phyloP scores from a whole-genome alignment of 208 protist genomes.

The Herpetomonas tarakana region DNA sequence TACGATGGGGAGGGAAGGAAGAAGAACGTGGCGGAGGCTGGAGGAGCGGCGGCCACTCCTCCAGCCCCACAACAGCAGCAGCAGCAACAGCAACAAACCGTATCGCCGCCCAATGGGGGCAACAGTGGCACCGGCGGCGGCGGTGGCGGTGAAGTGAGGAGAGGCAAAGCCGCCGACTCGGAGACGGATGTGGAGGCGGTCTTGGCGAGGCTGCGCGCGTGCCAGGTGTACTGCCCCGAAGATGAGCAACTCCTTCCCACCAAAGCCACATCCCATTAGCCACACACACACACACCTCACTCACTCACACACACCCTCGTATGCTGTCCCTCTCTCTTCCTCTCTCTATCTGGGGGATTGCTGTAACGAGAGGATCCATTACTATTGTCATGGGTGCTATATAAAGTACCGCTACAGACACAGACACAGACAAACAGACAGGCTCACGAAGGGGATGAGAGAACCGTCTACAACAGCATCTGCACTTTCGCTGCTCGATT shows the following conservation, averaged over 20 bases:
- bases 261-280: not conserved
- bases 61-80: too few species aligned
- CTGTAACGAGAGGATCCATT: too few species aligned
- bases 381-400: too few species aligned
- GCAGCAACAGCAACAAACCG: too few species aligned
- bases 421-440: not conserved
- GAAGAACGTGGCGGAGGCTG: not conserved
- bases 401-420: not conserved
- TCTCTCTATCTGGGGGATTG: too few species aligned
- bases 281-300: too few species aligned
- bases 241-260: constrained; percentile 22
- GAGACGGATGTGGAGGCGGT: constrained; percentile 61
- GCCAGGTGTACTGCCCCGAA: constrained; percentile 84
- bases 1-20: constrained; percentile 10
- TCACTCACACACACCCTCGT: too few species aligned
- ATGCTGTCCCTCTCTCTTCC: not conserved
- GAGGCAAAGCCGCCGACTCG: constrained; percentile 28
- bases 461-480: not conserved
- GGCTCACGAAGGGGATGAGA: too few species aligned
- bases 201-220: constrained; percentile 53
- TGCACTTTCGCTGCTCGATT: not conserved
- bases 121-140: too few species aligned
- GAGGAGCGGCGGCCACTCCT: too few species aligned
- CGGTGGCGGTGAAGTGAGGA: too few species aligned
- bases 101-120: too few species aligned